Conservation (phyloP, 2,329 filamentous ascomycete genomes). For the Immersiporthe knoxdaviesiana region DNA sequence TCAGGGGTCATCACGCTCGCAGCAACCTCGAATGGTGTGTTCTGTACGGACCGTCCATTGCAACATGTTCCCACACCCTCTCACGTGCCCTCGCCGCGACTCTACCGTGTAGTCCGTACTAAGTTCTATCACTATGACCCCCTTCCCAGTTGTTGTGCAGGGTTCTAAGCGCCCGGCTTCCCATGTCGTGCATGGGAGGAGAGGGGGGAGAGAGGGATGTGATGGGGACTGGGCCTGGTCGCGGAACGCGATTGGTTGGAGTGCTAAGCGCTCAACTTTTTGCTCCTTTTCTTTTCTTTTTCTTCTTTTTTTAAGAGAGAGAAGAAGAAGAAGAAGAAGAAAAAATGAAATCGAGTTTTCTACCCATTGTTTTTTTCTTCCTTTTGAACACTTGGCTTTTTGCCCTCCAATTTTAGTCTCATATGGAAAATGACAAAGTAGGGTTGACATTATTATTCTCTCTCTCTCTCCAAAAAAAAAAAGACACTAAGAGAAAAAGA, state of each 20-base stretch:
- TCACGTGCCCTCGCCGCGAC: not conserved
- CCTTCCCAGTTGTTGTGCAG: not conserved
- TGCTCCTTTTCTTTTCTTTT: no score
- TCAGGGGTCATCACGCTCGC: slow-evolving; percentile 20
- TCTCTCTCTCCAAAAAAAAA: no score
- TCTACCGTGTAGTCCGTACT: no score
- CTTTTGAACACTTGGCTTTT: not conserved
- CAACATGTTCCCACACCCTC: not conserved
- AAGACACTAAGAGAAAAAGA: not conserved
- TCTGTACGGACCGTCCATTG: no score
- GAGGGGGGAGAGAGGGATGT: not conserved
- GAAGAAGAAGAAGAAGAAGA: no score
- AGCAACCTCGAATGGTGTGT: not conserved
- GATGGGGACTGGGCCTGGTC: not conserved
- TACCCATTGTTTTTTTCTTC: not conserved
- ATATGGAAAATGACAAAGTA: no score
- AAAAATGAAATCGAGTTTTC: no score
- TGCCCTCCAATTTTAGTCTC: not conserved
- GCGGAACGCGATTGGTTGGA: slow-evolving; percentile 6
- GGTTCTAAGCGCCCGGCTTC: slow-evolving; percentile 28
- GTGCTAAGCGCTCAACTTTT: slow-evolving; percentile 18
- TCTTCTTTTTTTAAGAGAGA: not conserved
- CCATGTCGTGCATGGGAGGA: slow-evolving; percentile 28
- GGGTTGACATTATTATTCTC: no score
- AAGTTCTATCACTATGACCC: not conserved